Conservation (phyloP, 768 basidiomycete species). For the Mycena sanguinolenta region DNA sequence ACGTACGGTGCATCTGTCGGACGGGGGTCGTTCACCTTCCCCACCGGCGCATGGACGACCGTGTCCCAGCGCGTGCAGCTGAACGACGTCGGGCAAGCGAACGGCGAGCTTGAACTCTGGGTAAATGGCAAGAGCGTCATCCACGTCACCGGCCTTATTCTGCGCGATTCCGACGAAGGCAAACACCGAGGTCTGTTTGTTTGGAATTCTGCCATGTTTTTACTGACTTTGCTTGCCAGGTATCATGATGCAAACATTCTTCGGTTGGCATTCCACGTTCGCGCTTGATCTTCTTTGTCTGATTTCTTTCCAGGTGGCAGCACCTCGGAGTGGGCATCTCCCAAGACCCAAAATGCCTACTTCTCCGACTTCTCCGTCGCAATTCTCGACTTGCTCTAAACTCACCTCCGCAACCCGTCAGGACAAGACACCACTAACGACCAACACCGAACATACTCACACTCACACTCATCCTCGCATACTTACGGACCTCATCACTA, state of each 20-base stretch:
- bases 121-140: slow-evolving; percentile 76
- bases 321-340: slow-evolving; percentile 64
- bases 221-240: slow-evolving; percentile 38
- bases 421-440: slow-evolving; percentile 27
- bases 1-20: slow-evolving; percentile 78
- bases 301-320: slow-evolving; percentile 46
- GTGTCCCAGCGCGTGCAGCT: slow-evolving; percentile 78
- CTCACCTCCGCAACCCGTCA: background rate
- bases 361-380: slow-evolving; percentile 81
- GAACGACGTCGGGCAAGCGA: slow-evolving; percentile 76
- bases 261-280: slow-evolving; percentile 26
- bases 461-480: background rate
- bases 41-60: slow-evolving; percentile 75
- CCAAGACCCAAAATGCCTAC: slow-evolving; percentile 71
- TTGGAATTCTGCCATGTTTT: no score
- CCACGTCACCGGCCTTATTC: slow-evolving; percentile 65
- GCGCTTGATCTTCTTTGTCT: slow-evolving; percentile 1
- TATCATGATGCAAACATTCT: slow-evolving; percentile 58
- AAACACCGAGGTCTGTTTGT: slow-evolving; percentile 58
- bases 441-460: background rate
- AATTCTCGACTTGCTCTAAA: slow-evolving; percentile 62
- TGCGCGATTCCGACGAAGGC: slow-evolving; percentile 62
- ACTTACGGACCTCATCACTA: slow-evolving; percentile 17
- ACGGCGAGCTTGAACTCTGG: slow-evolving; percentile 81
- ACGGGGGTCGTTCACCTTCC: slow-evolving; percentile 76